Evolutionary conservation across 1,284 basidiomycete genomes (phyloP).

Genomic region (Schizopora paradoxa): DNA sequence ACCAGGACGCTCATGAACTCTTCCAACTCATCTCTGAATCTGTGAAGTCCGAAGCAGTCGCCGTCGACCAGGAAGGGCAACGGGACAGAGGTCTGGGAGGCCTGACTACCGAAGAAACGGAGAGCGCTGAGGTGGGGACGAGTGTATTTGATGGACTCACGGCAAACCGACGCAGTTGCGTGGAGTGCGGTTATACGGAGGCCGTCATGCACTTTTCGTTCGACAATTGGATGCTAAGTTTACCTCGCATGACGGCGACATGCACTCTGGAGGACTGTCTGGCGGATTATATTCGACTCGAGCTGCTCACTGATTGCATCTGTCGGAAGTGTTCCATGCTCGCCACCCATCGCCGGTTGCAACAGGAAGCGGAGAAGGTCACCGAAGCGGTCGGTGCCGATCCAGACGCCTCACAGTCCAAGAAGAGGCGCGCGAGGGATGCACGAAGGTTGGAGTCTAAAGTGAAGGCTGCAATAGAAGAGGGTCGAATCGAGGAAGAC

Average conservation of each 20-base stretch:
- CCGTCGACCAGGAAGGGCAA: conserved; percentile 58
- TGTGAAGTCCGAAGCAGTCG: conserved; percentile 71
- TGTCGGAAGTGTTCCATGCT: conserved; percentile 78
- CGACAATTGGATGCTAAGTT: conserved; percentile 74
- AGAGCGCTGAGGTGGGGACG: conserved; percentile 44
- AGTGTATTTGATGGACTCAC: conserved; percentile 79
- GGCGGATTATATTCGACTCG: conserved; percentile 76
- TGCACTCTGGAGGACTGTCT: conserved; percentile 71
- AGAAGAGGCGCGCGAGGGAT: conserved; percentile 70
- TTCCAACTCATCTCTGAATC: conserved; percentile 87
- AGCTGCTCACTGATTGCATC: conserved; percentile 76
- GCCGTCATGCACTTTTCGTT: conserved; percentile 85
- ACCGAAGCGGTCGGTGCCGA: conserved; percentile 40
- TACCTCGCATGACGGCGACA: conserved; percentile 51
- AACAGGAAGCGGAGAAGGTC: conserved; percentile 51
- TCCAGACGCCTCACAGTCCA: conserved; percentile 41
- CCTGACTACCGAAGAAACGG: conserved; percentile 31
- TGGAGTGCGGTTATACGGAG: conserved; percentile 81
- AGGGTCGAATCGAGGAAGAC: conserved; percentile 76
- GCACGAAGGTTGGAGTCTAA: conserved; percentile 54
- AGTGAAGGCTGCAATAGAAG: conserved; percentile 61
- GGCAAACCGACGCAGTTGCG: conserved; percentile 76
- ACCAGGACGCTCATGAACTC: conserved; percentile 95
- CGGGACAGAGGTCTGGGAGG: conserved; percentile 65
- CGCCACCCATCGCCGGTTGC: conserved; percentile 59